Evolutionary conservation across 2,329 filamentous ascomycete genomes (phyloP), one percentile per base, ranked within the genome.

Genomic region (Monosporascus sp.): DNA sequence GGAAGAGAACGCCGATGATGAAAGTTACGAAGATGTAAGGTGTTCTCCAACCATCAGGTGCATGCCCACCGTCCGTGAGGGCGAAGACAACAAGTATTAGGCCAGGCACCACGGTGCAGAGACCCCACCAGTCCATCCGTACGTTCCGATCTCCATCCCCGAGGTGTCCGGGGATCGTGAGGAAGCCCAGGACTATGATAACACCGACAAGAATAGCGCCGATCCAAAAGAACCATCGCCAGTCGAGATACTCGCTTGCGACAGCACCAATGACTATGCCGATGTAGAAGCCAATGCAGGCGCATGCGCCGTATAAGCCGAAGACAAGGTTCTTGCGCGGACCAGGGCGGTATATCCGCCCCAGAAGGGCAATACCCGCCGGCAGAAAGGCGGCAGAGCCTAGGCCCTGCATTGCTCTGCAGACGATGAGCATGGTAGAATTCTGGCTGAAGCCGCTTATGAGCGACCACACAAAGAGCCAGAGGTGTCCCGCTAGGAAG

Each of bases 341-440:
- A 0, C 85, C 85, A 0, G 86, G 85, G 5, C 85, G 76, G 63
- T 89, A 89, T 3, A 76, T 79, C 48, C 76, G 81, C 1, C 85
- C 85, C 1, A 88, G 70, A 11, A 89, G 73, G 71, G 85, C 85
- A 53, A 91, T 79, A 1, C 85, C 81, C 0, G 84, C 82, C 0
- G 87, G 86, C 16, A 91, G 68, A 56, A 88, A 89, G 0, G 88
- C 87, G 1, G 88, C 86, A 1, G 86, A 79, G 0, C 87, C 89
- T 9, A 93, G 70, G 0, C 89, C 89, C 68, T 91, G 87, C 44
- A 91, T 71, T 8, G 88, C 88, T 50, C 89, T 85, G 64, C 85
- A 88, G 52, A 87, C 74, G 59, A 90, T 86, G 56, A 92, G 75
- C 84, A 91, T 88, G 49, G 82, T 68, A 55, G 85, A 79, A 68